These are phyloP conservation scores for Halophytophthora batemanensis DNA, from an alignment of 352 stramenopile species.

Conservation along the genomic window DNA sequence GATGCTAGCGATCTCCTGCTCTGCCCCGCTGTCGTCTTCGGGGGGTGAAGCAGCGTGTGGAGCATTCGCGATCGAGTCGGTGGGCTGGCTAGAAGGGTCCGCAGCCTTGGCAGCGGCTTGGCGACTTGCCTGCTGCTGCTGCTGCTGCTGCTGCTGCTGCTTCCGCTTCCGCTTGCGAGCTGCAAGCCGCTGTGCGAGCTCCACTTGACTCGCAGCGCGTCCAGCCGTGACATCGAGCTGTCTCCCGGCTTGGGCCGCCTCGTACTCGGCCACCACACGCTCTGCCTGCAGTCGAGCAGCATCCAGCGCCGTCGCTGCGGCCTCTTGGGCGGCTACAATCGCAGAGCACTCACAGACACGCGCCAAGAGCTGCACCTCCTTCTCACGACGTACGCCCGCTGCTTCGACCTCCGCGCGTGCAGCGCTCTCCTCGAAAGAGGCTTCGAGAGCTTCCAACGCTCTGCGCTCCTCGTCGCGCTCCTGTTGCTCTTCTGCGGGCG, in stretches of 20 bases:
- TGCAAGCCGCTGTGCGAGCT: constrained; percentile 18
- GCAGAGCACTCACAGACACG: constrained; percentile 17
- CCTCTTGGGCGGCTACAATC: constrained; percentile 15
- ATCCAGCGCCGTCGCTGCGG: constrained; percentile 13
- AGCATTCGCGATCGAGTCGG: neutral
- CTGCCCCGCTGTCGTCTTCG: constrained; percentile 17
- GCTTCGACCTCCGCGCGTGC: constrained; percentile 12
- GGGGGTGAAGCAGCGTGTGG: neutral
- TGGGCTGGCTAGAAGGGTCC: no score
- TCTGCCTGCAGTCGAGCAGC: constrained; percentile 22
- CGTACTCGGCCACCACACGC: constrained; percentile 23
- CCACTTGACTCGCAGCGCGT: constrained; percentile 7
- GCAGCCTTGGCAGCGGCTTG: neutral
- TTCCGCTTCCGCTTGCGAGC: constrained; percentile 14
- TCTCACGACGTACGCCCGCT: constrained; percentile 10
- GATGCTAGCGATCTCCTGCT: constrained; percentile 27
- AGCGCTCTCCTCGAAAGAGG: constrained; percentile 13
- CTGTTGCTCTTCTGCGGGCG: constrained; percentile 1
- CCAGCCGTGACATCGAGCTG: constrained; percentile 2
- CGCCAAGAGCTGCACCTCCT: constrained; percentile 14
- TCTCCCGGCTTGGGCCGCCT: constrained; percentile 14
- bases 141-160: constrained; percentile 8
- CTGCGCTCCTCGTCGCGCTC: constrained; percentile 6
- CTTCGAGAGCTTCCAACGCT: constrained; percentile 12
- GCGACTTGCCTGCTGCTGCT: constrained; percentile 6